Conservation (phyloP, 805 yeast genomes). For the Cyberlindnera nakhonratchasimensis region DNA sequence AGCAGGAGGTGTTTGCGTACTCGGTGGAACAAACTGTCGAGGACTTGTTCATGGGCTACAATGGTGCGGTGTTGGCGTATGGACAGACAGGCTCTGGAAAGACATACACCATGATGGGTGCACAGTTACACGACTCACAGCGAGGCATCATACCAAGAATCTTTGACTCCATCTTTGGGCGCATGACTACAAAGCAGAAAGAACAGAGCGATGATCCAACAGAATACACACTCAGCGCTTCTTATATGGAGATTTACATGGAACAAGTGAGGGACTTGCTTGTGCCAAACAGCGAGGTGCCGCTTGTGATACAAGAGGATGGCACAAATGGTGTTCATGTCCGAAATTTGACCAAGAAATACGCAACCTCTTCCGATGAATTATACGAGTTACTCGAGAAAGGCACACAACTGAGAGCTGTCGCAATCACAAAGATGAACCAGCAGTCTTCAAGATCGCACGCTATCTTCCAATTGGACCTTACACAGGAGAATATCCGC, state of each 20-base stretch:
- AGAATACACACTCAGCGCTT: conserved; percentile 60
- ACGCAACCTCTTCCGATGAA: conserved; percentile 57
- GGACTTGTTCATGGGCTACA: conserved; percentile 70
- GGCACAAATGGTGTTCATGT: conserved; percentile 64
- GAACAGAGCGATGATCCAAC: conserved; percentile 40
- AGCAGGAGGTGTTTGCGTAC: conserved; percentile 54
- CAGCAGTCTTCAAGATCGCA: conserved; percentile 75
- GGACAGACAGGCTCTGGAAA: conserved; percentile 83
- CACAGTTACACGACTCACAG: conserved; percentile 26
- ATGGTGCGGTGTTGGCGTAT: conserved; percentile 73
- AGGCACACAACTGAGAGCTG: conserved; percentile 56
- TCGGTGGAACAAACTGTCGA: conserved; percentile 61
- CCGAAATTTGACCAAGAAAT: conserved; percentile 60
- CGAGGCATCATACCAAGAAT: conserved; percentile 73
- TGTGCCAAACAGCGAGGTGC: conserved; percentile 32
- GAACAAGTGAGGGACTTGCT: conserved; percentile 74
- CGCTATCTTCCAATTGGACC: conserved; percentile 66
- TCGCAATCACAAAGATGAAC: conserved; percentile 66
- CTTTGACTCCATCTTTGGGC: conserved; percentile 58
- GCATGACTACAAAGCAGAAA: conserved; percentile 34
- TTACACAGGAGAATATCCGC: conserved; percentile 57
- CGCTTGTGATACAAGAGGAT: conserved; percentile 57
- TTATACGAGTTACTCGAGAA: conserved; percentile 52
- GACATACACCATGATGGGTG: conserved; percentile 74
- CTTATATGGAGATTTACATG: conserved; percentile 78